These are phyloP conservation scores for Curvularia eragrostidis DNA, from an alignment of 2,329 filamentous ascomycete genomes.

Conservation along the genomic window DNA sequence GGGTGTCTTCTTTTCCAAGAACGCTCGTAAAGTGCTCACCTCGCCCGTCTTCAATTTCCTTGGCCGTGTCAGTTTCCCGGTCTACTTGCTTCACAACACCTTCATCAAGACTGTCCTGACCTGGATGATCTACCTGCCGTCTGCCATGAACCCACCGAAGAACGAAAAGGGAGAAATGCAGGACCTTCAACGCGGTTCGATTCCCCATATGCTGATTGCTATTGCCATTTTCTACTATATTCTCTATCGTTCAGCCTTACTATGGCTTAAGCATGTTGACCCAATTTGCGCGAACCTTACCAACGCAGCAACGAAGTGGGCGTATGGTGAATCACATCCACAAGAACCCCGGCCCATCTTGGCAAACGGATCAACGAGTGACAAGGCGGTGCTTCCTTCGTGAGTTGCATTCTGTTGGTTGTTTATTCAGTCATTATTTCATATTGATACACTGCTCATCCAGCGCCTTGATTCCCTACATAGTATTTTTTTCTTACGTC, in stretches of 20 bases:
- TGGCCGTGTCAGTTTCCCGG: slow-evolving; percentile 68
- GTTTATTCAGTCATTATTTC: neutral
- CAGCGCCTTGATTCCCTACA: slow-evolving; percentile 1
- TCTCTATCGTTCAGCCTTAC: slow-evolving; percentile 41
- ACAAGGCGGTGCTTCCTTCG: slow-evolving; percentile 34
- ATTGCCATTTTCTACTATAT: slow-evolving; percentile 47
- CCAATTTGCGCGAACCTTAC: slow-evolving; percentile 44
- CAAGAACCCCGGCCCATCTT: slow-evolving; percentile 32
- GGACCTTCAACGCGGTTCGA: slow-evolving; percentile 44
- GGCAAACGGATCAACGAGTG: slow-evolving; percentile 21
- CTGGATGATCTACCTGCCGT: slow-evolving; percentile 62
- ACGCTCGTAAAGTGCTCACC: slow-evolving; percentile 61
- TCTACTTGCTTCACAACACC: slow-evolving; percentile 69
- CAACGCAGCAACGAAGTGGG: slow-evolving; percentile 43
- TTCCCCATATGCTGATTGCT: slow-evolving; percentile 43
- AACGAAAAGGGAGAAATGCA: slow-evolving; percentile 47
- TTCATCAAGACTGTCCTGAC: slow-evolving; percentile 65
- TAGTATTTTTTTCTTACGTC: neutral
- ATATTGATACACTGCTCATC: neutral
- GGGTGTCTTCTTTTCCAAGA: slow-evolving; percentile 61
- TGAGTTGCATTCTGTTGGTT: slow-evolving; percentile 14
- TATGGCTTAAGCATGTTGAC: slow-evolving; percentile 47
- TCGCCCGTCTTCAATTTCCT: slow-evolving; percentile 66
- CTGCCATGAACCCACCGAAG: slow-evolving; percentile 46
- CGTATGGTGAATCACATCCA: slow-evolving; percentile 35